phyloP scores from a whole-genome alignment of 768 basidiomycete genomes.

The Leccinum pellstonianum region DNA sequence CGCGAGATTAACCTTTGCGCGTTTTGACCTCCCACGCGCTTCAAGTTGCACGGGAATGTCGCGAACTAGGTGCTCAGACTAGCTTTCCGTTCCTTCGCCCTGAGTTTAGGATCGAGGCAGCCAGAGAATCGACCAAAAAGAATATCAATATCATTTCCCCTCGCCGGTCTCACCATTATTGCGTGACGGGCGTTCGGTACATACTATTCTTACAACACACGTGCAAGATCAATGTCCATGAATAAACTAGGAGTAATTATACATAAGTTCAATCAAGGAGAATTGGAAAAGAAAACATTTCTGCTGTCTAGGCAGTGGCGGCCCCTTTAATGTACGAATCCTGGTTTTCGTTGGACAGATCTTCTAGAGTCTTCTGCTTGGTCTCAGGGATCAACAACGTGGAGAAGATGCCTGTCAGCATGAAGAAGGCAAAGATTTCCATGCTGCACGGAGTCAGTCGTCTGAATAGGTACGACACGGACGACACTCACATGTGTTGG shows the following conservation, averaged over 20 bases:
- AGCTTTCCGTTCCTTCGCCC: neutral
- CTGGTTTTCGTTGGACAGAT: slow-evolving; percentile 71
- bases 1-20: neutral
- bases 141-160: neutral
- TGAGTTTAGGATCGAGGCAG: neutral
- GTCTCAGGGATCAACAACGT: slow-evolving; percentile 82
- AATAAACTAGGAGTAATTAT: slow-evolving; percentile 4
- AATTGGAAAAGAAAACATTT: neutral
- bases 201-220: neutral
- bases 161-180: neutral
- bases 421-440: slow-evolving; percentile 82
- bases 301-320: slow-evolving; percentile 10
- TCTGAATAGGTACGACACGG: slow-evolving; percentile 1
- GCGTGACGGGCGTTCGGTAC: neutral
- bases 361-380: slow-evolving; percentile 62
- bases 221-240: neutral
- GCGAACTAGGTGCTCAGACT: neutral
- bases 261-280: neutral
- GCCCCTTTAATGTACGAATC: slow-evolving; percentile 49
- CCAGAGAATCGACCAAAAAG: neutral
- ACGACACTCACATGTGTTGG: slow-evolving; percentile 59
- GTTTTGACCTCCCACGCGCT: neutral
- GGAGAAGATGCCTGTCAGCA: slow-evolving; percentile 82
- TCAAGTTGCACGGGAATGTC: neutral
- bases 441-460: slow-evolving; percentile 40